phyloP scores from a whole-genome alignment of 805 yeast species.

The Candida awuae region DNA sequence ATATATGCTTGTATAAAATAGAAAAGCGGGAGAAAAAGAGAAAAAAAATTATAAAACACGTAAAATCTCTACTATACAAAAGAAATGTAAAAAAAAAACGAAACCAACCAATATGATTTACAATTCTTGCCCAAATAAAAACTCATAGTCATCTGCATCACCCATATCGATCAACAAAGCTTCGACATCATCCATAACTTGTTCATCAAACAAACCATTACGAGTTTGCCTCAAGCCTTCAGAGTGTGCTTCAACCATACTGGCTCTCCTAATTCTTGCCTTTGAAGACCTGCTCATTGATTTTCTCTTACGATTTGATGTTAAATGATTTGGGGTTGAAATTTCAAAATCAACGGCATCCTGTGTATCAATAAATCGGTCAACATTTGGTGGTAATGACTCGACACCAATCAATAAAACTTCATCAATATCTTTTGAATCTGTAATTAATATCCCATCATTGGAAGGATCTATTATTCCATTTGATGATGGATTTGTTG shows the following conservation, averaged over 20 bases:
- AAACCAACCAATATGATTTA: neutral
- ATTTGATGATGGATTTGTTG: neutral
- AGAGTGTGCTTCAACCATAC: slow-evolving; percentile 64
- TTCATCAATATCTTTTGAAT: slow-evolving; percentile 7
- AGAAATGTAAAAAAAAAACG: neutral
- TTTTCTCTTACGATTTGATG: slow-evolving; percentile 5
- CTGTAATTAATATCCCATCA: neutral
- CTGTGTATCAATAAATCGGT: neutral
- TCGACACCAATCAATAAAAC: slow-evolving; percentile 11
- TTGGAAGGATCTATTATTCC: neutral
- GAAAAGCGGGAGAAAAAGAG: neutral
- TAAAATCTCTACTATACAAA: neutral
- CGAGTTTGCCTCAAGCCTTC: slow-evolving; percentile 72
- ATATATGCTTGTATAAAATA: neutral
- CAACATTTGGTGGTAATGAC: neutral
- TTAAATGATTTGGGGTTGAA: slow-evolving; percentile 2
- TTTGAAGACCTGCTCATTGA: slow-evolving; percentile 14
- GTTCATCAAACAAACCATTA: slow-evolving; percentile 70
- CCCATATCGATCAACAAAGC: slow-evolving; percentile 52
- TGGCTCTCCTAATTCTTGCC: slow-evolving; percentile 48
- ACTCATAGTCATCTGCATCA: slow-evolving; percentile 32
- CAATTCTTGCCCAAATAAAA: slow-evolving; percentile 26
- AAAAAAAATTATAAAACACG: too few species aligned
- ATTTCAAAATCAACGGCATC: slow-evolving; percentile 5
- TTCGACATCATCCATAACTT: slow-evolving; percentile 66